Evolutionary conservation across 495 filamentous ascomycete genomes (phyloP).

Genomic region (Talaromyces thailandensis): DNA sequence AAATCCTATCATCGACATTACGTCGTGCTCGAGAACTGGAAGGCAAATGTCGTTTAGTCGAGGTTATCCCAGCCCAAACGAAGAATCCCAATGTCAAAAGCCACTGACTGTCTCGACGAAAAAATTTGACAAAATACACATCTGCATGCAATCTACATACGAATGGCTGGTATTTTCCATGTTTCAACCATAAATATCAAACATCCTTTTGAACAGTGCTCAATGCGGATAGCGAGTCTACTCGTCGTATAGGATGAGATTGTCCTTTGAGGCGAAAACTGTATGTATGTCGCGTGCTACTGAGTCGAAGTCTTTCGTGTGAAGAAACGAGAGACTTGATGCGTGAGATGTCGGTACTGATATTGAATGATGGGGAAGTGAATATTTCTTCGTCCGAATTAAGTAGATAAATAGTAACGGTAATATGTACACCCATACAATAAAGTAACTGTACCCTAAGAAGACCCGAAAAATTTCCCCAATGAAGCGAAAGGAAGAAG

Average conservation of each 20-base stretch:
- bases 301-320: background rate
- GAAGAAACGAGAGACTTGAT: background rate
- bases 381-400: background rate
- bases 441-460: background rate
- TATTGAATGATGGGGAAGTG: background rate
- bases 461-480: background rate
- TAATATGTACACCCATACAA: conserved; percentile 1
- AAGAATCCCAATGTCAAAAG: too few relatives aligned
- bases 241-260: background rate
- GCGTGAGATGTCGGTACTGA: background rate
- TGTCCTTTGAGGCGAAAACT: background rate
- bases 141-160: too few relatives aligned
- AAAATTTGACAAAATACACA: too few relatives aligned
- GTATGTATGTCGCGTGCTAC: background rate
- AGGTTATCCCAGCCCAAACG: too few relatives aligned
- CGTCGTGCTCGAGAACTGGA: too few relatives aligned
- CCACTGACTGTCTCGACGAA: too few relatives aligned
- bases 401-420: background rate
- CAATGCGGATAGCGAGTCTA: background rate
- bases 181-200: background rate
- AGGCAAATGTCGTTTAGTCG: too few relatives aligned
- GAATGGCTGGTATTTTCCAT: background rate
- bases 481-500: background rate
- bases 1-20: too few relatives aligned
- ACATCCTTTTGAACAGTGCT: background rate